phyloP scores from a whole-genome alignment of 2,329 filamentous ascomycete species.

The Trichoderma sp. region DNA sequence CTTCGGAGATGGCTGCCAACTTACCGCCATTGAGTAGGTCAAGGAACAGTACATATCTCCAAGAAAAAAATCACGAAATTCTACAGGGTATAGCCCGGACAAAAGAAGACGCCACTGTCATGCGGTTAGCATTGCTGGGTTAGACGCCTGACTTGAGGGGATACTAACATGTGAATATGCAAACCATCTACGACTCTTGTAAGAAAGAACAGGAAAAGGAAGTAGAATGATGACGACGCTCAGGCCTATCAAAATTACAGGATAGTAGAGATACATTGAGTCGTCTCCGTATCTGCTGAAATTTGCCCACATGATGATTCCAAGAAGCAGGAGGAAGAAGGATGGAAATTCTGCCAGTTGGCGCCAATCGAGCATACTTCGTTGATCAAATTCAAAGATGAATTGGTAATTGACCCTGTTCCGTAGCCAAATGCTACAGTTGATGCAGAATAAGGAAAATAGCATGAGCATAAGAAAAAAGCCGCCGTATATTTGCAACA shows the following conservation, averaged over 20 bases:
- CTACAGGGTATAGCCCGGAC: slow-evolving; percentile 87
- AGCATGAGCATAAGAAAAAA: slow-evolving; percentile 85
- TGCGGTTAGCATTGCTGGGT: slow-evolving; percentile 27
- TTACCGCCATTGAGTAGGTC: slow-evolving; percentile 84
- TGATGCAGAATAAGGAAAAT: slow-evolving; percentile 80
- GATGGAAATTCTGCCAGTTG: slow-evolving; percentile 85
- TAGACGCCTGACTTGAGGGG: neutral
- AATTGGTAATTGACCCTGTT: slow-evolving; percentile 95
- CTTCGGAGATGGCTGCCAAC: slow-evolving; percentile 42
- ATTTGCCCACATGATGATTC: slow-evolving; percentile 86
- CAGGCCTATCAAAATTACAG: slow-evolving; percentile 75
- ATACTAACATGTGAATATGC: slow-evolving; percentile 75
- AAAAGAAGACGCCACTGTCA: slow-evolving; percentile 78
- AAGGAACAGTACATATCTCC: slow-evolving; percentile 97
- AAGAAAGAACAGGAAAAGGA: slow-evolving; percentile 74
- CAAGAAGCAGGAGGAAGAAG: slow-evolving; percentile 77
- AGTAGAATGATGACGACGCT: slow-evolving; percentile 72
- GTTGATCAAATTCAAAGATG: slow-evolving; percentile 92
- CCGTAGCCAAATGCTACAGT: slow-evolving; percentile 79
- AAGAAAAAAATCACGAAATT: slow-evolving; percentile 96
- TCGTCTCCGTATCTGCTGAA: slow-evolving; percentile 71
- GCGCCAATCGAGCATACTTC: slow-evolving; percentile 86
- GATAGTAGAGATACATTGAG: slow-evolving; percentile 81
- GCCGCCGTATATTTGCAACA: slow-evolving; percentile 89
- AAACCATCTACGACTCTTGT: slow-evolving; percentile 82